Evolutionary conservation across 2,329 filamentous ascomycete species (phyloP), one percentile per base, ranked within the genome.

Genomic region (Penicillium sp.): DNA sequence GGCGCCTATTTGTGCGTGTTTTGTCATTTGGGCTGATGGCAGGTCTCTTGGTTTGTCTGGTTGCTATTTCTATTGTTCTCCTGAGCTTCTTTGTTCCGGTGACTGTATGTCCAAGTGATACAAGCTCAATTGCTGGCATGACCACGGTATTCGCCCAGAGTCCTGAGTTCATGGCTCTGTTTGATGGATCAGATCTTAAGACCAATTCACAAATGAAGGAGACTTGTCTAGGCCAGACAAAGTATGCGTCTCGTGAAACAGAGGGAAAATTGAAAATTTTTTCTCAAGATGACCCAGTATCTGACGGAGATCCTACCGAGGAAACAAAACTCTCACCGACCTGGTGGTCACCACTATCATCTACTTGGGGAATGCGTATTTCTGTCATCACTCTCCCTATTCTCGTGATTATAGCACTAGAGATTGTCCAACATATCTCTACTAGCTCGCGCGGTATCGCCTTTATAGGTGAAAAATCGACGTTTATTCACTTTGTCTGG

Each of bases 401-500:
- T 21, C 34, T 40, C 24, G 49, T 53, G 14, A 53, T 48, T 4
- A 16, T 53, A 1, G 19, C 34, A 3, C 44, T 53, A 5, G 51
- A 53, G 23, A 23, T 43, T 33, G 45, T 48, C n/a, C 40, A 48
- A 19, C 44, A 44, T 13, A 53, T 53, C 14, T 53, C 51, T 28
- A 3, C 26, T 3, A 48, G 29, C 21, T 24, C 24, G 2, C 45
- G 5, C 26, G 51, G 51, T 3, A 53, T 53, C 5, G 42, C 42
- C 13, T 16, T 34, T 1, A 36, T 48, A 13, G 51, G 42, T 8
- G 45, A 39, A 2, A 48, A 48, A 19, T 53, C 51, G 34, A 26
- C 51, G 11, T 78, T 56, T 46, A 54, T 47, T 47, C 58, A 61
- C 64, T 61, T 60, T 55, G 48, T 54, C 26, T 65, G 61, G 62